Percentiles rank a stretch among this genome's conserved stretches.
phyloP scores from a whole-genome alignment of 129 eudicot species.

The Oenanthe sinensis region DNA sequence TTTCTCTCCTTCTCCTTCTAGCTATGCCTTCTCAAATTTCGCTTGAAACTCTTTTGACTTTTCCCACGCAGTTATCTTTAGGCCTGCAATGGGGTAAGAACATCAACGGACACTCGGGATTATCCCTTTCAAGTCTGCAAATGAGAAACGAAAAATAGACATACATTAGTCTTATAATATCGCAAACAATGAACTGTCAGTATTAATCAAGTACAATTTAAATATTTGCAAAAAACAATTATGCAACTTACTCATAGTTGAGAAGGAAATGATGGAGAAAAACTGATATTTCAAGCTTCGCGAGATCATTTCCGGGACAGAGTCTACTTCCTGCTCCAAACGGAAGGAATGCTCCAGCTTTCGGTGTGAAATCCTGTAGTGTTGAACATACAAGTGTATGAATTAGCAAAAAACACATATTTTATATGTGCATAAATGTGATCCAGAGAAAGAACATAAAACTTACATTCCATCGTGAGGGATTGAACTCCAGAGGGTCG shows the following conservation, averaged over 20 bases:
- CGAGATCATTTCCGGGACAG: constrained; percentile 96
- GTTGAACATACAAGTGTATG: neutral
- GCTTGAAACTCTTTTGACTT: constrained; percentile 17
- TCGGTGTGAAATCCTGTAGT: constrained; percentile 47
- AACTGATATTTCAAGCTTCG: constrained; percentile 74
- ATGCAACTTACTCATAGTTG: constrained; percentile 50
- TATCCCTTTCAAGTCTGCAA: constrained; percentile 36
- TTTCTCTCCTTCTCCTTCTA: neutral
- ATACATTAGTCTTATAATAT: neutral
- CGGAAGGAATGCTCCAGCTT: constrained; percentile 72
- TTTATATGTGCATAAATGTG: neutral
- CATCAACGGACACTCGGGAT: constrained; percentile 25
- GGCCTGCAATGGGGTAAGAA: constrained; percentile 45
- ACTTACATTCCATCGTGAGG: constrained; percentile 90
- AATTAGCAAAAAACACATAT: neutral
- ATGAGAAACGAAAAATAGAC: neutral
- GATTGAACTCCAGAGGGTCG: constrained; percentile 58
- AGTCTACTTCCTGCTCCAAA: constrained; percentile 85
- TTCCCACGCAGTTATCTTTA: constrained; percentile 46
- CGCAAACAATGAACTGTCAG: neutral
- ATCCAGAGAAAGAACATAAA: neutral
- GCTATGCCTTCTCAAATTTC: neutral
- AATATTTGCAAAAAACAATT: neutral
- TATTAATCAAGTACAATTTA: neutral
- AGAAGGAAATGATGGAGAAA: constrained; percentile 85